These are phyloP conservation scores for Parascedosporium putredinis DNA, from an alignment of 2,329 filamentous ascomycete genomes.

Conservation along the genomic window DNA sequence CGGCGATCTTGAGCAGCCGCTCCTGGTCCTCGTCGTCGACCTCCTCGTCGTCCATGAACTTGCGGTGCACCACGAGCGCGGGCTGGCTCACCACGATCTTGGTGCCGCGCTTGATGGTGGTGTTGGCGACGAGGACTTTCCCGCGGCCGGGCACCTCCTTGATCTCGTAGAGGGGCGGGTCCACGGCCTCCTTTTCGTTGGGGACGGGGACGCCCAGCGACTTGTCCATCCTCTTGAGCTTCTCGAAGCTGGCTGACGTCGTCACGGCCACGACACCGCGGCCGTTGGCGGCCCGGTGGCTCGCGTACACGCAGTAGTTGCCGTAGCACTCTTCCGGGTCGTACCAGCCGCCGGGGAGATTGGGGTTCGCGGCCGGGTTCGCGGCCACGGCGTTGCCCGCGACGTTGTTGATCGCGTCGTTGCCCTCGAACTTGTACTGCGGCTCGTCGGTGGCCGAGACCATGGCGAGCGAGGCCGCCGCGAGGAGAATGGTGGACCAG, in stretches of 20 bases:
- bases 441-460: conserved; percentile 3
- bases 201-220: not conserved
- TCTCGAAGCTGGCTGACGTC: conserved; percentile 2
- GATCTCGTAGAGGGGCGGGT: conserved; percentile 14
- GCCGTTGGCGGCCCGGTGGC: not conserved
- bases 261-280: conserved; percentile 6
- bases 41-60: conserved; percentile 6
- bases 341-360: conserved; percentile 9
- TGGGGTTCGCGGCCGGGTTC: conserved; percentile 2
- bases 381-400: not conserved
- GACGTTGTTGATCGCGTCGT: conserved; percentile 5
- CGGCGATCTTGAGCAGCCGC: conserved; percentile 1
- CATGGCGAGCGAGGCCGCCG: not conserved
- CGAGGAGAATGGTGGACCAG: conserved; percentile 2
- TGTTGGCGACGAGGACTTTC: conserved; percentile 17
- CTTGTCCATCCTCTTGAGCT: conserved; percentile 5
- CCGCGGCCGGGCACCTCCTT: conserved; percentile 16
- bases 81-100: conserved; percentile 4
- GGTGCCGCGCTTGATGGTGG: conserved; percentile 13
- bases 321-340: conserved; percentile 3
- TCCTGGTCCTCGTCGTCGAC: conserved; percentile 6
- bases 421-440: conserved; percentile 8
- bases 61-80: conserved; percentile 1
- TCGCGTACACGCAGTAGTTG: conserved; percentile 8
- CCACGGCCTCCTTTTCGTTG: not conserved